Percentiles rank a stretch among this genome's conserved stretches.
phyloP scores from a whole-genome alignment of 1,284 basidiomycete species.

The Abortiporus biennis region DNA sequence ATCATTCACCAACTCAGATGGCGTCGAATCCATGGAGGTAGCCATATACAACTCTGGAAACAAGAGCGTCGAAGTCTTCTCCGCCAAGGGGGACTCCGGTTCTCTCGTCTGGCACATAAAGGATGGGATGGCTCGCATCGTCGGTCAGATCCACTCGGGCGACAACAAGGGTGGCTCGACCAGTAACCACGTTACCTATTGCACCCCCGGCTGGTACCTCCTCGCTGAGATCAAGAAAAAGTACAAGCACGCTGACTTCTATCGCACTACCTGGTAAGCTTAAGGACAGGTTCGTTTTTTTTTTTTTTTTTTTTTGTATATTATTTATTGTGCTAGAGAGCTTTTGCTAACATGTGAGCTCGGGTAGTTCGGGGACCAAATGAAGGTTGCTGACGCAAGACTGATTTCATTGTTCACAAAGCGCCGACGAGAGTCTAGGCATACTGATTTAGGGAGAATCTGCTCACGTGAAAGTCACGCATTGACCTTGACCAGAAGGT shows the following conservation, averaged over 20 bases:
- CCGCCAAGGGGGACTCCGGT: conserved; percentile 21
- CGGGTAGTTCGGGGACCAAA: no score
- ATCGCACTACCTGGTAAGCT: not conserved
- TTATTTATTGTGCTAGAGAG: no score
- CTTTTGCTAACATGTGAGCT: no score
- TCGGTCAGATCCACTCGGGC: conserved; percentile 31
- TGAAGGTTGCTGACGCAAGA: no score
- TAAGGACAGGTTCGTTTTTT: no score
- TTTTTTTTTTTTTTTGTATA: no score
- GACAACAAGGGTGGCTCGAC: conserved; percentile 21
- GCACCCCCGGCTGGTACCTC: conserved; percentile 28
- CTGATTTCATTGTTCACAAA: no score
- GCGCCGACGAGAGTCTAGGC: no score
- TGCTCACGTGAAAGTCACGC: no score
- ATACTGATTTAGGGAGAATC: no score
- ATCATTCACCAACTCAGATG: conserved; percentile 11
- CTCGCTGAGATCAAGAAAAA: conserved; percentile 21
- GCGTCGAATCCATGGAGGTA: conserved; percentile 16
- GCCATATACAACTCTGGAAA: conserved; percentile 13
- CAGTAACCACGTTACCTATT: conserved; percentile 27
- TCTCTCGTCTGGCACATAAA: conserved; percentile 15
- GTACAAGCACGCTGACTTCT: conserved; percentile 20
- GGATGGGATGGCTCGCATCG: conserved; percentile 16
- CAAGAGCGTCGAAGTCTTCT: conserved; percentile 14
- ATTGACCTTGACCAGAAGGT: no score